Percentiles rank a stretch among this genome's conserved stretches.
phyloP scores from a whole-genome alignment of 176 grass and related monocot genomes.

The Pontederia paniculata region DNA sequence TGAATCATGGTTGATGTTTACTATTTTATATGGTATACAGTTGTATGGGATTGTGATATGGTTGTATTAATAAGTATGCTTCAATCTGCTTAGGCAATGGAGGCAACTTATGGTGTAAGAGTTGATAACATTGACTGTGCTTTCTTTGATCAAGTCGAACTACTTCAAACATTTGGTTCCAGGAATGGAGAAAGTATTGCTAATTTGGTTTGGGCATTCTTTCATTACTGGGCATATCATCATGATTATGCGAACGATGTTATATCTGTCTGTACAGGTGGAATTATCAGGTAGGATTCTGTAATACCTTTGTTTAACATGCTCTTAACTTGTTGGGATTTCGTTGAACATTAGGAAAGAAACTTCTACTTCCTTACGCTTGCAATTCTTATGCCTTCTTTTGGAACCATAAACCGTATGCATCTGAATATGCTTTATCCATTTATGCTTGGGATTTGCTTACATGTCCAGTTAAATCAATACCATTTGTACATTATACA shows the following conservation, averaged over 20 bases:
- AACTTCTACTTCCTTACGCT: neutral
- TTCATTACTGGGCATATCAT: slow-evolving; percentile 90
- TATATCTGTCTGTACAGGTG: slow-evolving; percentile 84
- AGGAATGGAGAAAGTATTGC: slow-evolving; percentile 54
- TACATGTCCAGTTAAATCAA: too few species aligned
- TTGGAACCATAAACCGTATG: too few species aligned
- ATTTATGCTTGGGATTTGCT: too few species aligned
- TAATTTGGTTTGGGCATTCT: slow-evolving; percentile 81
- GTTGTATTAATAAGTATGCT: neutral
- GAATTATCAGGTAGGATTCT: slow-evolving; percentile 82
- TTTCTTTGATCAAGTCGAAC: slow-evolving; percentile 77
- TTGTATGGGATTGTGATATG: neutral
- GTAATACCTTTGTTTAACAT: too few species aligned
- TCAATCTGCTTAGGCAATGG: slow-evolving; percentile 40
- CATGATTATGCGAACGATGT: slow-evolving; percentile 91
- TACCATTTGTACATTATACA: too few species aligned
- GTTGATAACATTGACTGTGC: slow-evolving; percentile 50
- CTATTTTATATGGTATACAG: neutral
- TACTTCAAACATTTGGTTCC: slow-evolving; percentile 45
- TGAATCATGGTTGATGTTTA: too few species aligned
- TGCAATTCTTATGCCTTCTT: too few species aligned
- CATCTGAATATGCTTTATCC: too few species aligned
- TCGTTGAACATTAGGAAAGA: too few species aligned
- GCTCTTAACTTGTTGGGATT: too few species aligned
- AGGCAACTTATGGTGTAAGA: slow-evolving; percentile 52